Conservation (phyloP, 345 rosid species). For the Heritiera littoralis region DNA sequence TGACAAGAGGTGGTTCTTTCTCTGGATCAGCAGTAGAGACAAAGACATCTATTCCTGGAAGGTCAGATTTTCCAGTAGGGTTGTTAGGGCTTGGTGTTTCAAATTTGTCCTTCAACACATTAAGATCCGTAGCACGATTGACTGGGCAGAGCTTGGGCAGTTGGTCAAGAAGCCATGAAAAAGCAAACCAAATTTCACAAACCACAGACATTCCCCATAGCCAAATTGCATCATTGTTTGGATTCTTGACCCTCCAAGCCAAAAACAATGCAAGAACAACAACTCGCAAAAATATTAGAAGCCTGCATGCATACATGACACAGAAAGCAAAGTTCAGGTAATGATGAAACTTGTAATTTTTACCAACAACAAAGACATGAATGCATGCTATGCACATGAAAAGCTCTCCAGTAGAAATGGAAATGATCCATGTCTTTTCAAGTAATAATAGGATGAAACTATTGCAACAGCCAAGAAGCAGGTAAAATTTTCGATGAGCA, state of each 20-base stretch:
- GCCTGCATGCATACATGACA: slow-evolving; percentile 49
- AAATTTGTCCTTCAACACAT: slow-evolving; percentile 88
- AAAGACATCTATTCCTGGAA: slow-evolving; percentile 86
- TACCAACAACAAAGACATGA: background rate
- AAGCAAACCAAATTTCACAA: slow-evolving; percentile 95
- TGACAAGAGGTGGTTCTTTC: slow-evolving; percentile 97
- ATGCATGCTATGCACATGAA: background rate
- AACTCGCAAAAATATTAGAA: slow-evolving; percentile 70
- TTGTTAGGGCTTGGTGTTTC: slow-evolving; percentile 69
- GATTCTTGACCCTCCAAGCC: slow-evolving; percentile 69
- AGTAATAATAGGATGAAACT: background rate
- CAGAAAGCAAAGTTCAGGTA: slow-evolving; percentile 17
- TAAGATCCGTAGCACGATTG: slow-evolving; percentile 87
- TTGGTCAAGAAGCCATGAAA: slow-evolving; percentile 98
- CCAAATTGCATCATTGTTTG: slow-evolving; percentile 80
- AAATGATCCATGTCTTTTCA: background rate
- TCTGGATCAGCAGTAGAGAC: slow-evolving; percentile 99
- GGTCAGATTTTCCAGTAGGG: slow-evolving; percentile 95
- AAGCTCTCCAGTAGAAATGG: background rate
- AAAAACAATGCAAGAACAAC: slow-evolving; percentile 75
- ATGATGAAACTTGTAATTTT: background rate
- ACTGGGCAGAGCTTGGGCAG: slow-evolving; percentile 91
- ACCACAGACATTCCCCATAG: slow-evolving; percentile 99
- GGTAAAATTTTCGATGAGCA: background rate
- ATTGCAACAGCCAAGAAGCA: background rate